These are phyloP conservation scores for Phytophthora foliorum DNA, from an alignment of 352 stramenopile species.

Conservation along the genomic window DNA sequence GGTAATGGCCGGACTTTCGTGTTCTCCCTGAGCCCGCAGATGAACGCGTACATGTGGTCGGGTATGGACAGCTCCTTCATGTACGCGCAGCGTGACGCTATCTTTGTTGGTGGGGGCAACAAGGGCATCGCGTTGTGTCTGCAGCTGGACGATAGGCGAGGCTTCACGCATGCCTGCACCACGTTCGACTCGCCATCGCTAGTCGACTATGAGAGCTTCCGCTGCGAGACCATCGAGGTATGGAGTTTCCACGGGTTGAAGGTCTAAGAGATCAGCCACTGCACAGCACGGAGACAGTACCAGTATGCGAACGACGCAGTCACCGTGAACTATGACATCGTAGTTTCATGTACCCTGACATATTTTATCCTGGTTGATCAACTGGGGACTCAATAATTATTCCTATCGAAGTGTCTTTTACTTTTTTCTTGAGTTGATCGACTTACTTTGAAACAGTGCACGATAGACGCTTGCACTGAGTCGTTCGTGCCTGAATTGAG, in stretches of 20 bases:
- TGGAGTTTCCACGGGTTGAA: slow-evolving; percentile 81
- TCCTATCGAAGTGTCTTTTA: background rate
- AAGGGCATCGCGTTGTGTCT: slow-evolving; percentile 78
- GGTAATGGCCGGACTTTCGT: slow-evolving; percentile 85
- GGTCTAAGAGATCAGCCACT: slow-evolving; percentile 39
- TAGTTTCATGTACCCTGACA: slow-evolving; percentile 40
- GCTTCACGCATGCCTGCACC: slow-evolving; percentile 68
- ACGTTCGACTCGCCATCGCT: slow-evolving; percentile 76
- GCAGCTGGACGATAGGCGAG: slow-evolving; percentile 76
- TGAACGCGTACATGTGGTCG: slow-evolving; percentile 69
- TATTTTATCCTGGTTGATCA: slow-evolving; percentile 33
- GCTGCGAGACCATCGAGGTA: slow-evolving; percentile 72
- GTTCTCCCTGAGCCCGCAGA: slow-evolving; percentile 69
- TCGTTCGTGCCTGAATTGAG: too few species aligned
- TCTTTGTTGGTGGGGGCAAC: slow-evolving; percentile 76
- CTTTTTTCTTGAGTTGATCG: background rate
- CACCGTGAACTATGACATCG: slow-evolving; percentile 26
- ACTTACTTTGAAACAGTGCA: too few species aligned
- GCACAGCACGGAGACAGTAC: slow-evolving; percentile 10
- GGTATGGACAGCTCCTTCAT: slow-evolving; percentile 79
- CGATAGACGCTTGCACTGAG: too few species aligned
- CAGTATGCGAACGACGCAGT: slow-evolving; percentile 19
- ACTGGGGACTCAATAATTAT: slow-evolving; percentile 22
- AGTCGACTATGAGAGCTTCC: slow-evolving; percentile 57
- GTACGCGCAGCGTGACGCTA: slow-evolving; percentile 59